Evolutionary conservation across 257 asterid species (phyloP), one percentile per base, ranked within the genome.

Genomic region (Nicotiana otophora): DNA sequence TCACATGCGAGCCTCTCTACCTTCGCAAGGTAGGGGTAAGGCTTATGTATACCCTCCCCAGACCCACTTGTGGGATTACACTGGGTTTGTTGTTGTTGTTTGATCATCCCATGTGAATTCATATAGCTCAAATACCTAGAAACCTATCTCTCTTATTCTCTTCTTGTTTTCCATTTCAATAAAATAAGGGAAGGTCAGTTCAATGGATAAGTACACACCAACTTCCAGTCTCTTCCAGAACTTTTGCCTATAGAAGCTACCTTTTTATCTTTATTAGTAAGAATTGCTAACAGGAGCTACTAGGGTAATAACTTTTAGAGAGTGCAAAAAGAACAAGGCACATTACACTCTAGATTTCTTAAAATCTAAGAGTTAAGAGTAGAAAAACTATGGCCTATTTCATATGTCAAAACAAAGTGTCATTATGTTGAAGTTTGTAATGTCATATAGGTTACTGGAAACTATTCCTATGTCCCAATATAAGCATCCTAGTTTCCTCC

Each of bases 81-180:
- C 3, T 7, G 3, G 3, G 46, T 39, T 42, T 42, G 3, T 2
- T 42, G 48, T 42, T 42, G 9, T 6, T 36, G 48, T 42, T 46
- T 12, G 39, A 74, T 48, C 61, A 48, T 23, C 57, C 20, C 62
- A 26, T 26, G 80, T 20, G 51, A 74, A 74, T 14, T 23, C 62
- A 14, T 74, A 74, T 23, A 74, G 79, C 42, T 74, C 51, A 74
- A 74, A 74, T 48, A 74, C 61, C 79, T 48, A 48, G 62, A 48
- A 39, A 48, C 2, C 61, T 55, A 48, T 74, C 80, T 48, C 80
- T 48, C 39, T 48, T 74, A 70, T 48, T 48, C 51, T 48, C 62
- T 26, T 74, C 62, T 48, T 74, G 23, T 74, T 23, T 42, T 1
- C 34, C 15, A 4, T 74, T 14, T 12, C 62, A 74, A 74, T 74